Conservation (phyloP, 257 asterid genomes). For the Orobanche coerulescens region DNA sequence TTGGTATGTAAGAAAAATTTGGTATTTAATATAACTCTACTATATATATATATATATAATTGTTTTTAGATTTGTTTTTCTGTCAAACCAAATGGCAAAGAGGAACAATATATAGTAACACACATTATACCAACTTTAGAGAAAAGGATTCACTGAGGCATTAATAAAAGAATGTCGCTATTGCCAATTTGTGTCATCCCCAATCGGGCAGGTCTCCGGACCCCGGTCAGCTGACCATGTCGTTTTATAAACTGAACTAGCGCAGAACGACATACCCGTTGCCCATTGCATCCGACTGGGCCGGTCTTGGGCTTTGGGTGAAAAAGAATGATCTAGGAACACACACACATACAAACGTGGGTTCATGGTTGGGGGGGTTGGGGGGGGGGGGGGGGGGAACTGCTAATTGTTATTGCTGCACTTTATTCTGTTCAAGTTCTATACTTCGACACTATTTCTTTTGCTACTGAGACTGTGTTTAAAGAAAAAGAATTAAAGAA, state of each 20-base stretch:
- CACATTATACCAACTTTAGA: too few species aligned
- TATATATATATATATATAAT: conserved; percentile 16
- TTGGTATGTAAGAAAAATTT: too few species aligned
- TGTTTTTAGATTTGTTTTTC: conserved; percentile 30
- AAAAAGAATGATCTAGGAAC: conserved; percentile 22
- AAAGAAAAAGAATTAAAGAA: conserved; percentile 14
- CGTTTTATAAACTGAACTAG: conserved; percentile 25
- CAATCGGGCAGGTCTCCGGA: conserved; percentile 16
- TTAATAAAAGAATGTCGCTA: too few species aligned
- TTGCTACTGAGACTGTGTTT: conserved; percentile 29
- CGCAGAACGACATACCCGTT: conserved; percentile 39
- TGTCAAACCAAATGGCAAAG: conserved; percentile 25
- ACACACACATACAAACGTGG: conserved; percentile 20
- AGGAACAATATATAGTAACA: too few species aligned
- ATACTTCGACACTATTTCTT: conserved; percentile 42
- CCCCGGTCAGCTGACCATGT: conserved; percentile 31
- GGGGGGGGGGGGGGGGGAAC: conserved; percentile 29
- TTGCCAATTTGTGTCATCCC: too few species aligned
- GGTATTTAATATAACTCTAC: too few species aligned
- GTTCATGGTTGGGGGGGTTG: too few species aligned
- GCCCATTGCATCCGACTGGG: conserved; percentile 29
- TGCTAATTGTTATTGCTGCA: conserved; percentile 17
- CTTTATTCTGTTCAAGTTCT: conserved; percentile 67
- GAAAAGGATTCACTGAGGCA: too few species aligned
- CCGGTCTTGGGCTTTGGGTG: conserved; percentile 38